Conservation (phyloP, 2,329 filamentous ascomycete species). For the Talaromyces pinophilus region DNA sequence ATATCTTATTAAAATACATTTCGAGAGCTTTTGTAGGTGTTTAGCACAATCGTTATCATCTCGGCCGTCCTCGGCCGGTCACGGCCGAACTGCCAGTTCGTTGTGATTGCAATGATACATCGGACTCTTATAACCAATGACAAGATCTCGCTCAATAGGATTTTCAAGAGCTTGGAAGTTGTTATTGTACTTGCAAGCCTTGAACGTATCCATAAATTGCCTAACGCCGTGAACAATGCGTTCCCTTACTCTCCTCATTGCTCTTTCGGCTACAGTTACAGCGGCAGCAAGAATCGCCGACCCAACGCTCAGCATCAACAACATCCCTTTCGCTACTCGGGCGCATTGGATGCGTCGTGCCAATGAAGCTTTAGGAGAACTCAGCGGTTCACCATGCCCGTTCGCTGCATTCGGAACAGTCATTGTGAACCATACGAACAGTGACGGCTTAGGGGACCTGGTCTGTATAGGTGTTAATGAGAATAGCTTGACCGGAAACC, state of each 20-base stretch:
- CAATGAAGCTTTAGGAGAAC: conserved; percentile 48
- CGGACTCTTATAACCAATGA: neutral
- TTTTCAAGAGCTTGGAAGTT: neutral
- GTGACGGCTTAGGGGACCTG: conserved; percentile 30
- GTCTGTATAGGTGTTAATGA: conserved; percentile 56
- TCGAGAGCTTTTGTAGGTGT: neutral
- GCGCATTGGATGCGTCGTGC: conserved; percentile 57
- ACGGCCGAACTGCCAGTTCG: neutral
- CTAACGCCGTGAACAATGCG: neutral
- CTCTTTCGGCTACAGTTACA: neutral
- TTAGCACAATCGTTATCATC: neutral
- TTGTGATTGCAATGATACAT: neutral
- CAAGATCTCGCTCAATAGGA: neutral
- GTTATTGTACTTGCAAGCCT: neutral
- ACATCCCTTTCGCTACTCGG: conserved; percentile 44
- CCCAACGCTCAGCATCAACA: conserved; percentile 27
- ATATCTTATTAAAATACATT: neutral
- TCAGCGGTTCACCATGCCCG: conserved; percentile 51
- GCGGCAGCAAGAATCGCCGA: neutral
- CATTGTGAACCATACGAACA: conserved; percentile 57
- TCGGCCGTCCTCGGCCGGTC: neutral
- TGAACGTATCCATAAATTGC: neutral
- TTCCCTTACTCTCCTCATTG: neutral
- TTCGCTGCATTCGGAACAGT: conserved; percentile 57
- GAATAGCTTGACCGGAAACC: conserved; percentile 51